These are phyloP conservation scores for Fusarium irregulare DNA, from an alignment of 2,329 filamentous ascomycete genomes.

Conservation along the genomic window DNA sequence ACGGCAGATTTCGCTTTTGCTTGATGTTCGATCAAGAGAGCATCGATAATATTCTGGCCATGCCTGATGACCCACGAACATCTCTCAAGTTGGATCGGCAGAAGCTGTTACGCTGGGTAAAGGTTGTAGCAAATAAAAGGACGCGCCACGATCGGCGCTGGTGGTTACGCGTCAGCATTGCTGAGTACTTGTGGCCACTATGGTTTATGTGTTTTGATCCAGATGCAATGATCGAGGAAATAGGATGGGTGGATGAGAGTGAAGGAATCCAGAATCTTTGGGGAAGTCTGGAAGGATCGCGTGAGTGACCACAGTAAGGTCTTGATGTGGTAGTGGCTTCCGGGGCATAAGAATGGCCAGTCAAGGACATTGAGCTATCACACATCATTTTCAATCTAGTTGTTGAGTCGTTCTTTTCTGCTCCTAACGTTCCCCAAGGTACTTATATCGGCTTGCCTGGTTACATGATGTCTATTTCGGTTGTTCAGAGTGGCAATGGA, in stretches of 20 bases:
- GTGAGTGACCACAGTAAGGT: not conserved
- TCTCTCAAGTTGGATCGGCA: slow-evolving; percentile 2
- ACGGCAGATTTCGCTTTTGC: slow-evolving; percentile 34
- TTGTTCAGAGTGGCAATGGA: not conserved
- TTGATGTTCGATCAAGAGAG: slow-evolving; percentile 41
- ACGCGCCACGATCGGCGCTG: slow-evolving; percentile 16
- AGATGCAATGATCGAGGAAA: slow-evolving; percentile 26
- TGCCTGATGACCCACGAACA: slow-evolving; percentile 31
- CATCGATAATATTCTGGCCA: slow-evolving; percentile 37
- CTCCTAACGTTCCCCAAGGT: too few relatives aligned
- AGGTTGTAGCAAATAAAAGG: slow-evolving; percentile 29
- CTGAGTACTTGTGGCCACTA: slow-evolving; percentile 21
- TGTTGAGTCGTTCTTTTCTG: too few relatives aligned
- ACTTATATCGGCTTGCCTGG: not conserved
- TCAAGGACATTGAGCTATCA: not conserved
- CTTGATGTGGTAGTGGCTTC: not conserved
- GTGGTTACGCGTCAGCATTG: slow-evolving; percentile 35
- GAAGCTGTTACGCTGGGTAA: slow-evolving; percentile 26
- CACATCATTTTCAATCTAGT: too few relatives aligned
- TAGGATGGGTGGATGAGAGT: slow-evolving; percentile 23
- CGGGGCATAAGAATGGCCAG: not conserved
- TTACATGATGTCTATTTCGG: not conserved
- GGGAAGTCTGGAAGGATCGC: slow-evolving; percentile 4
- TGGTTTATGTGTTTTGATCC: slow-evolving; percentile 27
- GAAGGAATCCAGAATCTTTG: slow-evolving; percentile 34